phyloP scores from a whole-genome alignment of 345 rosid genomes.

The Dipteronia sinensis region DNA sequence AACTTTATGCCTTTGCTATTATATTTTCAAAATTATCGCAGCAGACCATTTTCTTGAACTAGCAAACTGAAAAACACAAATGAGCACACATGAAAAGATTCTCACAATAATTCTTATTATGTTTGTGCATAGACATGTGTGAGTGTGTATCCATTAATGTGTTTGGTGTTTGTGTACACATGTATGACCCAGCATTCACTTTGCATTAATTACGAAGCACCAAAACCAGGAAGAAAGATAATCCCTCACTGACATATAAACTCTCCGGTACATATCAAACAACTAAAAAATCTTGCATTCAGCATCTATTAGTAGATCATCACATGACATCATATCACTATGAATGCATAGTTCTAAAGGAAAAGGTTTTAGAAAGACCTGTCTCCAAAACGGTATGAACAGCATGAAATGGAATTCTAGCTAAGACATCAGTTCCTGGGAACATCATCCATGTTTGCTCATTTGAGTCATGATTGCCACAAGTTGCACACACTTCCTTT shows the following conservation, averaged over 20 bases:
- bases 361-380: constrained; percentile 44
- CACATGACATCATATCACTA: neutral
- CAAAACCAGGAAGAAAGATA: neutral
- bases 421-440: constrained; percentile 76
- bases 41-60: neutral
- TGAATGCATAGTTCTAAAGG: neutral
- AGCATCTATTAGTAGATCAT: neutral
- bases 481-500: constrained; percentile 75
- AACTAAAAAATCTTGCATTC: neutral
- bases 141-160: neutral
- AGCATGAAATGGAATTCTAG: constrained; percentile 73
- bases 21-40: neutral
- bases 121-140: neutral
- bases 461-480: constrained; percentile 67
- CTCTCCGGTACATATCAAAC: neutral
- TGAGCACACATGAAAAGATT: neutral
- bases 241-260: neutral
- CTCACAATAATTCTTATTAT: neutral
- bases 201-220: neutral
- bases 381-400: constrained; percentile 75
- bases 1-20: neutral
- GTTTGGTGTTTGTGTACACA: neutral
- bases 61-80: neutral
- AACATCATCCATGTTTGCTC: constrained; percentile 85
- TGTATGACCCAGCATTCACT: neutral